Base-by-base conservation (phyloP, 2,329 filamentous ascomycete genomes). In the Verticillium nonalfalfae region DNA sequence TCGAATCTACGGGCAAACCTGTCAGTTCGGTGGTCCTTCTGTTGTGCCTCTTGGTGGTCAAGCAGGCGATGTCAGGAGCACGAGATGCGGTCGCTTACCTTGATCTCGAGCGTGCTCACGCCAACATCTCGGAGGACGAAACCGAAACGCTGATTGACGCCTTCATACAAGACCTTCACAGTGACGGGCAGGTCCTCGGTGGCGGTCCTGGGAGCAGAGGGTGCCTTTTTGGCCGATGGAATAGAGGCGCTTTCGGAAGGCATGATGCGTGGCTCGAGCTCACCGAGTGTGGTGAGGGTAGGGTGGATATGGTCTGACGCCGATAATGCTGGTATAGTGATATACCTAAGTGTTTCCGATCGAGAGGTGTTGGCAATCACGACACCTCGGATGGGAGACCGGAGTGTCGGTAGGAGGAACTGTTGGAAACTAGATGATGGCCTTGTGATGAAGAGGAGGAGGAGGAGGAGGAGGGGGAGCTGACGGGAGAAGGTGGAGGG, bases 61-160 rank as follows among this genome's bases (percentile, higher is more conserved):
- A 36, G 13, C 13, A 9, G 35, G 35, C 7, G n/a, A 26, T 4
- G 9, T 9, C 18, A 26, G n/a, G 7, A 26, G 45, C 45, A 13
- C 14, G n/a, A 26, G 9, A 10, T 6, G 11, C 1, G 9, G 9
- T 50, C n/a, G 84, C 90, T 73, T 85, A 98, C 95, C 86, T 94
- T 96, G 70, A 86, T 81, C 69, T 93, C 91, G 45, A 99, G 85
- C 56, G 86, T 82, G 66, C 79, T 81, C 58, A 90, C 86, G 65
- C 86, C 86, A 61, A 98, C 87, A 68, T 98, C 94, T 73, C 88
- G 87, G 71, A 98, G 84, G 61, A 92, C 90, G 66, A 98, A 84
- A 84, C 96, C 97, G 80, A 96, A 90, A 69, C 93, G 90, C 71
- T 90, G 88, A 70, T 88, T 90, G 70, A 78, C 80, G 63, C 91